Evolutionary conservation across 768 basidiomycete species (phyloP).

Genomic region (Pulveroboletus sp.): DNA sequence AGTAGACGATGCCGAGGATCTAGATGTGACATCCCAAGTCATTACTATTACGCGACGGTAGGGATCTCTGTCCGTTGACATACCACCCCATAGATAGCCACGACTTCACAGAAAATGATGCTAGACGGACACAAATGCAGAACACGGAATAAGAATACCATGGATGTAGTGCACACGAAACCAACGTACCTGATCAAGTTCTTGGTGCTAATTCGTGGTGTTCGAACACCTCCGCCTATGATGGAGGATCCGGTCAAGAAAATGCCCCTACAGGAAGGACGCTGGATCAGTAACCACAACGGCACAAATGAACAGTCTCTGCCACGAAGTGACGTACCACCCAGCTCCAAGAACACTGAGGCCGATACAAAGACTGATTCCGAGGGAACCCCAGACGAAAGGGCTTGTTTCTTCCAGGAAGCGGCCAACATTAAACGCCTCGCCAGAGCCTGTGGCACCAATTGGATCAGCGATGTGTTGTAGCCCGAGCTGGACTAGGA

Average conservation of each 20-base stretch:
- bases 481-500: background rate
- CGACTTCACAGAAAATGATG: slow-evolving; percentile 99
- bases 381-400: slow-evolving; percentile 86
- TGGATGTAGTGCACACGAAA: background rate
- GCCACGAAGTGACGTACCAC: slow-evolving; percentile 55
- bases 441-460: slow-evolving; percentile 60
- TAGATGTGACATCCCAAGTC: slow-evolving; percentile 20
- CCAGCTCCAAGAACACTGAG: slow-evolving; percentile 91
- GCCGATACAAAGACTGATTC: slow-evolving; percentile 90
- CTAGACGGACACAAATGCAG: slow-evolving; percentile 35
- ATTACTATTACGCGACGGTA: background rate
- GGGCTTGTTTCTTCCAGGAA: slow-evolving; percentile 94
- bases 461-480: slow-evolving; percentile 1
- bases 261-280: slow-evolving; percentile 72
- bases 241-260: slow-evolving; percentile 97
- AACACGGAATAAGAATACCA: background rate
- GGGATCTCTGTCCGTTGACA: slow-evolving; percentile 24
- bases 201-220: slow-evolving; percentile 93
- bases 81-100: slow-evolving; percentile 96
- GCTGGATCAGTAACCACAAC: background rate
- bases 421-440: slow-evolving; percentile 89
- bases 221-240: slow-evolving; percentile 89
- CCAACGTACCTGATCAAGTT: slow-evolving; percentile 84
- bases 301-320: background rate
- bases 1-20: slow-evolving; percentile 98